Evolutionary conservation across 2,329 filamentous ascomycete genomes (phyloP), one percentile per base, ranked within the genome.

Genomic region (Xylariaceae sp.): DNA sequence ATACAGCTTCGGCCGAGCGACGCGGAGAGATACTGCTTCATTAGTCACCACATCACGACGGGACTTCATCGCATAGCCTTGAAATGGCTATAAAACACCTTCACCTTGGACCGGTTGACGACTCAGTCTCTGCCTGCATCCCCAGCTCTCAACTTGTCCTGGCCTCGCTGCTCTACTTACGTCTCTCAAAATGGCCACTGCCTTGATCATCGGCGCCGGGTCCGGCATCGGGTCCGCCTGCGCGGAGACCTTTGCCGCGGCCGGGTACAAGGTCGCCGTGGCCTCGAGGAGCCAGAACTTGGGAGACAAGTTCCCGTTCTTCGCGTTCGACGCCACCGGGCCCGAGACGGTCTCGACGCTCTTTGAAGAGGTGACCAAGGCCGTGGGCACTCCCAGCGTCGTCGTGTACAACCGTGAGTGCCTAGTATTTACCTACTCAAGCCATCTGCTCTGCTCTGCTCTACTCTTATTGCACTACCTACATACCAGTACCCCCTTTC

Each of bases 121-220:
- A n/a, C n/a, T n/a, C n/a, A n/a, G n/a, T n/a, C n/a, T n/a, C n/a
- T n/a, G n/a, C n/a, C n/a, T n/a, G n/a, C n/a, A n/a, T n/a, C n/a
- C n/a, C n/a, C n/a, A n/a, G n/a, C n/a, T n/a, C n/a, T n/a, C n/a
- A n/a, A n/a, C n/a, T n/a, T n/a, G n/a, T n/a, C n/a, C n/a, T n/a
- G n/a, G 21, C 21, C 12, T 23, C 7, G 7, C 21, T 23, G 8
- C 21, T 23, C 7, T 23, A 23, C 21, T 23, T 23, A 12, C 21
- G 8, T 23, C 21, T 23, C 21, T 23, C 21, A 12, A 23, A 14
- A 52, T 51, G 47, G 19, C 44, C 5, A 43, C 42, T 14, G 42
- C 40, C 12, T 36, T 55, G n/a, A 45, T 55, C 29, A 47, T 56
- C 33, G 52, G 51, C n/a, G 52, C 44, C 14, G 52, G 51, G 4